Conservation (phyloP, 2,329 filamentous ascomycete genomes). For the Ceratocystis albifundus region DNA sequence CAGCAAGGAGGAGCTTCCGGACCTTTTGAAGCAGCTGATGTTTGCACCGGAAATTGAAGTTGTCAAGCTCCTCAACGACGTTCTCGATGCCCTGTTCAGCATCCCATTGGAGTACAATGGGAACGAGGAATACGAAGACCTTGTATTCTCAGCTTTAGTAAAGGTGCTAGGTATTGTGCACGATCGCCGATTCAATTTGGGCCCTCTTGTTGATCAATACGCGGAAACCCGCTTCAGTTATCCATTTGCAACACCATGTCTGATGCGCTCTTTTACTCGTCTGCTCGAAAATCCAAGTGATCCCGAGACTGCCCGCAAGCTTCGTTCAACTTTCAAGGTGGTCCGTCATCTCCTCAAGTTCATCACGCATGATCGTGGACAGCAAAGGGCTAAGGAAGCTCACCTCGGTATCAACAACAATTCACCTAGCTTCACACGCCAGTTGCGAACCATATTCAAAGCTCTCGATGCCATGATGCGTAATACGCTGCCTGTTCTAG, state of each 20-base stretch:
- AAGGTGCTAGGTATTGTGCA: slow-evolving; percentile 87
- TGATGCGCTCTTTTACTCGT: slow-evolving; percentile 76
- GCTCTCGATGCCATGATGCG: slow-evolving; percentile 82
- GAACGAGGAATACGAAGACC: slow-evolving; percentile 81
- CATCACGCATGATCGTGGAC: slow-evolving; percentile 75
- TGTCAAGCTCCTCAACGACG: slow-evolving; percentile 81
- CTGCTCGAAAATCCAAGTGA: slow-evolving; percentile 75
- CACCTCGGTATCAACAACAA: slow-evolving; percentile 72
- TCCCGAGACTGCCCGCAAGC: slow-evolving; percentile 66
- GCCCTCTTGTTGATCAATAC: slow-evolving; percentile 83
- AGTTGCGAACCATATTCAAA: slow-evolving; percentile 79
- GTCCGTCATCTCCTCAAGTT: slow-evolving; percentile 88
- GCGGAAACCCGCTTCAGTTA: slow-evolving; percentile 83
- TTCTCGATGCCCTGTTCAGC: slow-evolving; percentile 82
- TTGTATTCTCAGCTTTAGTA: slow-evolving; percentile 83
- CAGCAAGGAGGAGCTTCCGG: slow-evolving; percentile 57
- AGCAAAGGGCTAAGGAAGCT: slow-evolving; percentile 80
- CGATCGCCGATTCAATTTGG: slow-evolving; percentile 84
- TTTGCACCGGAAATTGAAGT: slow-evolving; percentile 97
- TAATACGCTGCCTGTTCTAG: slow-evolving; percentile 69
- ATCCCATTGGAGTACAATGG: slow-evolving; percentile 85
- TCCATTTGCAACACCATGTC: slow-evolving; percentile 77
- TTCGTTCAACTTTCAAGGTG: slow-evolving; percentile 89
- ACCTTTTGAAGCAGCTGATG: slow-evolving; percentile 67
- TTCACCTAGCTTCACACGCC: slow-evolving; percentile 62